A percentile compares a stretch with the other conserved stretches of the same genome.
Evolutionary conservation across 139 green algal genomes (phyloP).

Genomic region (Micromonas commoda): DNA sequence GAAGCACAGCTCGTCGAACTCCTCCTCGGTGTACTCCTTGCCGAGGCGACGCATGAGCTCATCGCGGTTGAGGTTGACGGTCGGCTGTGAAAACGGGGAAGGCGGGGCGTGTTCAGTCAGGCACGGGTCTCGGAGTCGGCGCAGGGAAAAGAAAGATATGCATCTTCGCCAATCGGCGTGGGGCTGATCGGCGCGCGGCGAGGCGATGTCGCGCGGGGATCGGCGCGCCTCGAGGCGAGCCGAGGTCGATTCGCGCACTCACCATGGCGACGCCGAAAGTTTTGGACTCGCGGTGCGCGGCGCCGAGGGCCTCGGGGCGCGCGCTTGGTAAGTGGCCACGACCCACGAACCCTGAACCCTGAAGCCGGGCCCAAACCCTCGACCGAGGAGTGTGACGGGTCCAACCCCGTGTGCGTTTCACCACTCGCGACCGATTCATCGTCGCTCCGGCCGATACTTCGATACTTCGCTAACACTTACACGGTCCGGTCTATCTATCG

Average conservation of each 20-base stretch:
- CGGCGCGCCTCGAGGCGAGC: background rate
- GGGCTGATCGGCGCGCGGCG: background rate
- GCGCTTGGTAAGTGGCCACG: background rate
- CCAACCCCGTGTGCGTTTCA: background rate
- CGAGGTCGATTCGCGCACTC: no score
- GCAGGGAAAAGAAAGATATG: background rate
- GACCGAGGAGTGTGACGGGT: background rate
- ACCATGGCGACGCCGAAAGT: no score
- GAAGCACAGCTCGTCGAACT: constrained; percentile 98
- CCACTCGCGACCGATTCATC: background rate
- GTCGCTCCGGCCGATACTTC: background rate
- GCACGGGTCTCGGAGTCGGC: background rate
- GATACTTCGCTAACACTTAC: background rate
- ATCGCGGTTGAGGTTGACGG: constrained; percentile 80
- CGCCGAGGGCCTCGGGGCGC: no score
- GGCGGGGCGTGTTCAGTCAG: background rate
- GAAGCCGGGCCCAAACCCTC: background rate
- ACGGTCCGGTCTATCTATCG: background rate
- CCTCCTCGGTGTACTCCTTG: constrained; percentile 80
- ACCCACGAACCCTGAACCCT: background rate
- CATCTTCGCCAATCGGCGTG: background rate
- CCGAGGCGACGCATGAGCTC: constrained; percentile 82
- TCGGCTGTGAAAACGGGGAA: constrained; percentile 53
- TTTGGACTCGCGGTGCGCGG: no score
- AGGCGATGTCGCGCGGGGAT: background rate